phyloP scores from a whole-genome alignment of 2,329 filamentous ascomycete genomes.

The Penicillium sp. region DNA sequence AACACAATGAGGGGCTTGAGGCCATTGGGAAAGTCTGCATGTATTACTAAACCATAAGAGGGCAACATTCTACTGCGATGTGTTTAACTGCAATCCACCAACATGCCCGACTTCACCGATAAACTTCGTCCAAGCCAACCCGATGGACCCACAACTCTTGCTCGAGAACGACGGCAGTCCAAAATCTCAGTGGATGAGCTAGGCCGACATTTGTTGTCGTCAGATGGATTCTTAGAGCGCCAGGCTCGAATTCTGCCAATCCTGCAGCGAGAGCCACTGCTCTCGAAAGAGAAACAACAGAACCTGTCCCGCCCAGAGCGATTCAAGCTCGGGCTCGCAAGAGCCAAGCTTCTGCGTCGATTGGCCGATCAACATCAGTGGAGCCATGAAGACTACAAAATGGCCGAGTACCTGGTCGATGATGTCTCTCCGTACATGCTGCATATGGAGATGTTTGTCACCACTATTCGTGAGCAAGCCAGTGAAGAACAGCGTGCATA shows the following conservation, averaged over 20 bases:
- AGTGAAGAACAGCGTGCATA: slow-evolving; percentile 48
- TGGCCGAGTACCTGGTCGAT: slow-evolving; percentile 54
- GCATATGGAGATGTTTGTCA: slow-evolving; percentile 53
- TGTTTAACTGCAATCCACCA: background rate
- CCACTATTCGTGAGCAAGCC: slow-evolving; percentile 52
- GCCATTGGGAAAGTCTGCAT: background rate
- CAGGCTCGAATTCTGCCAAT: slow-evolving; percentile 49
- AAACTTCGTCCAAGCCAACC: slow-evolving; percentile 47
- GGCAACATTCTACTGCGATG: background rate
- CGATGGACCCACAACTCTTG: slow-evolving; percentile 48
- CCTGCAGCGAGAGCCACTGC: slow-evolving; percentile 48
- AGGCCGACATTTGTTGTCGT: slow-evolving; percentile 46
- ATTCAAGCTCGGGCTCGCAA: slow-evolving; percentile 53
- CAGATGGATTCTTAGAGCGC: slow-evolving; percentile 49
- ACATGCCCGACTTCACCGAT: slow-evolving; percentile 52
- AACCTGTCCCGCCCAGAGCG: slow-evolving; percentile 53
- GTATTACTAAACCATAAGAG: background rate
- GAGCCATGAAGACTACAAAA: slow-evolving; percentile 51
- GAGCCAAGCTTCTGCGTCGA: slow-evolving; percentile 52
- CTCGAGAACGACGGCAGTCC: slow-evolving; percentile 47
- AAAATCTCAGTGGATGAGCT: slow-evolving; percentile 46
- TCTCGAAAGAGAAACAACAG: slow-evolving; percentile 51
- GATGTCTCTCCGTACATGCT: slow-evolving; percentile 55
- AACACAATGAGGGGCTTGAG: background rate
- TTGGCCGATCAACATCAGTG: slow-evolving; percentile 48